Evolutionary conservation across 2,329 filamentous ascomycete genomes (phyloP), one percentile per base, ranked within the genome.

Genomic region (Beauveria bassiana): DNA sequence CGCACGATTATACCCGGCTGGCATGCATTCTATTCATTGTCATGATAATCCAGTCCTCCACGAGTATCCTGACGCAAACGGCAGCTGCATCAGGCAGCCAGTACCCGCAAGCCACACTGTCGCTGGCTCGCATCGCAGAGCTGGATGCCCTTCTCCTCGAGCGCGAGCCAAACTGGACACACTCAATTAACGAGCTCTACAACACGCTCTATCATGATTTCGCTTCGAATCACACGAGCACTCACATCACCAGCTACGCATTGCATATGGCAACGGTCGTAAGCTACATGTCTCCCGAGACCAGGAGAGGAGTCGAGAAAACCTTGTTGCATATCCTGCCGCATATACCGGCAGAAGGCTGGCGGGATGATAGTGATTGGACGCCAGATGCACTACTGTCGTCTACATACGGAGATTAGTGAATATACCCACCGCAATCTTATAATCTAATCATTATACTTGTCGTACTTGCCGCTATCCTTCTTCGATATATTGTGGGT

Each of bases 11-110:
- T 14, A 31, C 14, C 16, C 42, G 59, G 2, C 43, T 61, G 6
- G 51, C 59, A 2, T 61, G 59, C 24, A 28, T 61, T 2, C 22
- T 61, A 2, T 56, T 61, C 5, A 61, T 61, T 9, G n/a, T 52
- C n/a, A 1, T 52, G 2, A 38, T 40, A 1, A 38, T 52, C 2
- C 50, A 52, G 9, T 38, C 50, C 5, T 40, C 50, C 1, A 40
- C 31, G 8, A 40, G 28, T 16, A 16, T 22, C 10, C 18, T 14
- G 10, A 14, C 49, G 34, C 34, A 38, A 6, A 6, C 5, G n/a
- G 16, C 10, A 51, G 49, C 31, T 3, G 26, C 18, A 51, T 3
- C 49, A n/a, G 18, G 9, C 18, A 34, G 49, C 18, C 18, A 24
- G 47, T 14, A 8, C 2, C 10, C 16, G 18, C 26, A 34, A 20